A percentile compares a stretch with the other conserved stretches of the same genome.
Evolutionary conservation across 805 yeast species (phyloP).

Genomic region (Lachancea lanzarotensis): DNA sequence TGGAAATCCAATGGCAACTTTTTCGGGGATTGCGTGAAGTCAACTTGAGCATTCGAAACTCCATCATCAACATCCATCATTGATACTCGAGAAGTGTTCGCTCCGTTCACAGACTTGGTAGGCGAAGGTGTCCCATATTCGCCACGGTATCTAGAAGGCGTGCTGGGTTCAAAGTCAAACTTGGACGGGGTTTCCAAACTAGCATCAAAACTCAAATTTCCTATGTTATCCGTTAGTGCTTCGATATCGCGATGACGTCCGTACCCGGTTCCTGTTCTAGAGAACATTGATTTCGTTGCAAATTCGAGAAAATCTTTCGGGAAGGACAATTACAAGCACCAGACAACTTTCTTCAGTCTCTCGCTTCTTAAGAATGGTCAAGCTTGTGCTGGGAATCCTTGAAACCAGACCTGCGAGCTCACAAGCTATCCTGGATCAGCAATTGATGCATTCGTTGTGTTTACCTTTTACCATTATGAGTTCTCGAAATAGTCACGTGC

Average conservation of each 20-base stretch:
- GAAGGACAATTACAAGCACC: neutral
- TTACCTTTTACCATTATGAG: constrained; percentile 1
- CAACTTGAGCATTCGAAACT: constrained; percentile 18
- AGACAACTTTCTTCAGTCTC: neutral
- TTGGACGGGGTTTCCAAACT: constrained; percentile 8
- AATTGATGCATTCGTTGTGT: neutral
- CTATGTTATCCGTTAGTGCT: constrained; percentile 31
- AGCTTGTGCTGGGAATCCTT: neutral
- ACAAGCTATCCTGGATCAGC: neutral
- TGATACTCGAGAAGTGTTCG: constrained; percentile 13
- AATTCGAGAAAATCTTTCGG: neutral
- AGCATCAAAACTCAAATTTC: constrained; percentile 28
- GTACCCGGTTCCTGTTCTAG: constrained; percentile 16
- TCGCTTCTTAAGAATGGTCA: neutral
- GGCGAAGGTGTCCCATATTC: constrained; percentile 28
- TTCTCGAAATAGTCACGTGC: neutral
- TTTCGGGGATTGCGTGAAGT: constrained; percentile 31
- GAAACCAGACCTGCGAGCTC: neutral
- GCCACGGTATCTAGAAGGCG: constrained; percentile 21
- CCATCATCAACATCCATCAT: constrained; percentile 30
- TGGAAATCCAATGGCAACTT: constrained; percentile 42
- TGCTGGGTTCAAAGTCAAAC: constrained; percentile 8
- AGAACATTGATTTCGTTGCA: constrained; percentile 14
- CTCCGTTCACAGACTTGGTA: constrained; percentile 26
- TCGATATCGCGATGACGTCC: constrained; percentile 24